Conservation (phyloP, 768 basidiomycete genomes). For the Mycena alexandri region DNA sequence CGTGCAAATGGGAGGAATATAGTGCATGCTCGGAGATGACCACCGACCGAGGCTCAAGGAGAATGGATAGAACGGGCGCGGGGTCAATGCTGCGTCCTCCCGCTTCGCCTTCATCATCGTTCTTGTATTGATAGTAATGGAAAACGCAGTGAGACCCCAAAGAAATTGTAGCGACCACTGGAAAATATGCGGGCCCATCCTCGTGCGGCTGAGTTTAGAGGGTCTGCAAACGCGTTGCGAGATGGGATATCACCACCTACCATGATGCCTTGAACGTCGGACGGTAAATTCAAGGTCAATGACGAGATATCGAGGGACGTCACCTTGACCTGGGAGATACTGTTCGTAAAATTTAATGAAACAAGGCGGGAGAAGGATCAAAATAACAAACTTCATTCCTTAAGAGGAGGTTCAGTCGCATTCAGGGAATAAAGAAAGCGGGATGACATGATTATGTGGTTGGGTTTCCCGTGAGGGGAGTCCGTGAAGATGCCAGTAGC, state of each 20-base stretch:
- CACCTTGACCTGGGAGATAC: constrained; percentile 84
- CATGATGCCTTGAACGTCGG: constrained; percentile 77
- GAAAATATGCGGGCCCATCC: constrained; percentile 90
- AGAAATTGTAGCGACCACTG: constrained; percentile 92
- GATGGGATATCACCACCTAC: constrained; percentile 54
- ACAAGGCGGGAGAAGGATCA: constrained; percentile 20
- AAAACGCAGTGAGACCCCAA: constrained; percentile 87
- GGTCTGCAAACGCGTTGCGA: constrained; percentile 30
- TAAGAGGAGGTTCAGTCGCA: constrained; percentile 22
- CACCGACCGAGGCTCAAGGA: constrained; percentile 89
- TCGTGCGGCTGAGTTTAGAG: constrained; percentile 79
- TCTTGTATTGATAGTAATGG: constrained; percentile 80
- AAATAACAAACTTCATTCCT: constrained; percentile 33
- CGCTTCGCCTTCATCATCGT: constrained; percentile 37
- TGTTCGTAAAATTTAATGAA: constrained; percentile 43
- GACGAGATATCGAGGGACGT: constrained; percentile 1
- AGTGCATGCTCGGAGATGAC: constrained; percentile 79
- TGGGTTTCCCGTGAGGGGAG: constrained; percentile 78
- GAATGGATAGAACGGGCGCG: constrained; percentile 74
- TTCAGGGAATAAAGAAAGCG: constrained; percentile 18
- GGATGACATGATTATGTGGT: constrained; percentile 84
- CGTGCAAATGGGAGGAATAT: constrained; percentile 83
- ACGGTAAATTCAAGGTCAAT: constrained; percentile 8
- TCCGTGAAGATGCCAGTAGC: constrained; percentile 71
- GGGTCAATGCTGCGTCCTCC: constrained; percentile 71